phyloP scores from a whole-genome alignment of 805 yeast species.

The Myxozyma mucilagina region DNA sequence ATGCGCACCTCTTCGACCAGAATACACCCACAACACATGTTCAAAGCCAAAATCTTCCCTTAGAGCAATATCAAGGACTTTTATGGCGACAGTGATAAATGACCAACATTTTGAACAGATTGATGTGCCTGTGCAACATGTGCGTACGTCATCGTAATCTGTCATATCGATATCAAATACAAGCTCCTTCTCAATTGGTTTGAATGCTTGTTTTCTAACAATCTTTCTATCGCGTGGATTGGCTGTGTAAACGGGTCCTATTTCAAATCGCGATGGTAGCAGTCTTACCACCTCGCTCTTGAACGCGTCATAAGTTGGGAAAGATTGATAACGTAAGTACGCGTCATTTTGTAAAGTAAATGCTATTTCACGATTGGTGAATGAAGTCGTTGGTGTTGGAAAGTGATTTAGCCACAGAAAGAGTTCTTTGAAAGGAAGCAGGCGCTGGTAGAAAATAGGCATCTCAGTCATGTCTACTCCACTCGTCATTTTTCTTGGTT shows the following conservation, averaged over 20 bases:
- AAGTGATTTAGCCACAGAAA: slow-evolving; percentile 90
- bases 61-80: slow-evolving; percentile 68
- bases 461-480: slow-evolving; percentile 40
- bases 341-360: slow-evolving; percentile 85
- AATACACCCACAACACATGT: slow-evolving; percentile 89
- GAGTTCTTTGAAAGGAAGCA: slow-evolving; percentile 45
- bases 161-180: slow-evolving; percentile 97
- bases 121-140: slow-evolving; percentile 84
- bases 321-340: slow-evolving; percentile 87
- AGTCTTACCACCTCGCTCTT: slow-evolving; percentile 70
- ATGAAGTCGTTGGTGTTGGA: slow-evolving; percentile 69
- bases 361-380: slow-evolving; percentile 90
- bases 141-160: slow-evolving; percentile 90
- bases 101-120: slow-evolving; percentile 93
- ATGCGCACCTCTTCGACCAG: slow-evolving; percentile 99
- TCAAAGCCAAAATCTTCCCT: slow-evolving; percentile 87
- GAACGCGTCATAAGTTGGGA: slow-evolving; percentile 64
- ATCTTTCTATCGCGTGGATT: slow-evolving; percentile 85
- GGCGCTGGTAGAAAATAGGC: slow-evolving; percentile 64
- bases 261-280: slow-evolving; percentile 87
- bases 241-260: slow-evolving; percentile 87
- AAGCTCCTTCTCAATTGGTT: slow-evolving; percentile 80
- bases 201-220: slow-evolving; percentile 72
- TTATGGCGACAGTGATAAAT: slow-evolving; percentile 81
- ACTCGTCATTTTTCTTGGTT: neutral